Evolutionary conservation across 1,284 basidiomycete species (phyloP).

Genomic region (Cryptococcus floricola): DNA sequence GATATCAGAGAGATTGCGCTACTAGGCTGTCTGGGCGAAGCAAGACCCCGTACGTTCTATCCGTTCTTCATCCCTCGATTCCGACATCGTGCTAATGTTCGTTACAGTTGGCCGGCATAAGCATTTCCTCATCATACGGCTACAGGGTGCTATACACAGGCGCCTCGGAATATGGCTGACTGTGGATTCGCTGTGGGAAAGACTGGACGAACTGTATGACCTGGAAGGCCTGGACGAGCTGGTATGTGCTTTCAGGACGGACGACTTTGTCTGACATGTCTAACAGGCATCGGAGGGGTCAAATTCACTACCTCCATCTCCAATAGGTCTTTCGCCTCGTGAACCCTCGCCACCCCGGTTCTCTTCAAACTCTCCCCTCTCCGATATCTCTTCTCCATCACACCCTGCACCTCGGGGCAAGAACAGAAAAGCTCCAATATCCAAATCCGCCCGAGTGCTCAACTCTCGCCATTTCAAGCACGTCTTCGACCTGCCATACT

Average conservation of each 20-base stretch:
- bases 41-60: slow-evolving; percentile 24
- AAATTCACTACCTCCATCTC: neutral
- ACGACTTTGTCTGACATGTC: neutral
- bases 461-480: slow-evolving; percentile 22
- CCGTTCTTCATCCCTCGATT: neutral
- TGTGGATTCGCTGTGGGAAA: slow-evolving; percentile 66
- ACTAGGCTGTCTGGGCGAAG: slow-evolving; percentile 26
- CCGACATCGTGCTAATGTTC: neutral
- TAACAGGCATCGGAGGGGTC: neutral
- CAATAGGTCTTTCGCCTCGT: neutral
- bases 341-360: neutral
- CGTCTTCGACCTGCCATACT: slow-evolving; percentile 21
- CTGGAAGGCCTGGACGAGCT: slow-evolving; percentile 70
- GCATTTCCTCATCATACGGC: slow-evolving; percentile 35
- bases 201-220: slow-evolving; percentile 67
- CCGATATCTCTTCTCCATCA: neutral
- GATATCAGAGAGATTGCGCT: slow-evolving; percentile 30
- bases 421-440: neutral
- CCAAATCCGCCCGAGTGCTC: slow-evolving; percentile 21
- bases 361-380: neutral
- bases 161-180: slow-evolving; percentile 50
- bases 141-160: slow-evolving; percentile 32
- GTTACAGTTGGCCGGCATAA: slow-evolving; percentile 35
- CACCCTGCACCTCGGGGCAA: neutral
- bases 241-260: slow-evolving; percentile 51